Base-by-base conservation (phyloP, 2,329 filamentous ascomycete genomes). In the Knufia petricola region DNA sequence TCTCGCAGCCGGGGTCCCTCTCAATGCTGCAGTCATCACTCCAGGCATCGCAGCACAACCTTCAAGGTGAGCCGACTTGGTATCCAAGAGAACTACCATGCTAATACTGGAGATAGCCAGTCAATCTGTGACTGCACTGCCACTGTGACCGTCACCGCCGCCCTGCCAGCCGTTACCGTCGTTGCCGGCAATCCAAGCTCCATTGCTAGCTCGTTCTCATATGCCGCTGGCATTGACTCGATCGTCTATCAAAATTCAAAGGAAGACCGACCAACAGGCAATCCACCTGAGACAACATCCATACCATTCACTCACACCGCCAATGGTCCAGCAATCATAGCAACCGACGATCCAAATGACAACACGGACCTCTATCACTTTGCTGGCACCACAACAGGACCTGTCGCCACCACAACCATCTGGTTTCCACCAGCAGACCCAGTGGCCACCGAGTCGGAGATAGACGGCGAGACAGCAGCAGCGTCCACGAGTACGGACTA, bases 161-260 rank as follows among this genome's bases (percentile, higher is more conserved):
- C 47, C n/a, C 54, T 52, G 41, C 41, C 49, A 13, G 52, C 50
- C 6, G 50, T 55, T 15, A 58, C 56, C 19, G 55, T 58, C 31
- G 48, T 54, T 44, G 41, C 48, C n/a, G 50, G 52, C 47, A 53
- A 58, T 24, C 54, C 55, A 15, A 37, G 37, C 26, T 51, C 52
- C 15, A 39, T 54, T 41, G 48, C 55, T 12, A 50, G 39, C 17
- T 53, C 41, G 13, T 49, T 50, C 46, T 53, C 53, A 24, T 50
- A 32, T 34, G 46, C 20, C 4, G 30, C 46, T 6, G 38, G 32
- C 8, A 20, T 54, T 9, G 55, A 57, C 42, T 53, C 54, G n/a
- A 39, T 42, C 13, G 42, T 50, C 30, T 43, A 54, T 42, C 49
- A 50, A n/a, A 32, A 53, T 13, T 47, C 50, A 31, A 56, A 50